Percentiles rank a stretch among this genome's conserved stretches.
Conservation (phyloP, 495 filamentous ascomycete species). For the Hyphodiscus hymeniophilus region DNA sequence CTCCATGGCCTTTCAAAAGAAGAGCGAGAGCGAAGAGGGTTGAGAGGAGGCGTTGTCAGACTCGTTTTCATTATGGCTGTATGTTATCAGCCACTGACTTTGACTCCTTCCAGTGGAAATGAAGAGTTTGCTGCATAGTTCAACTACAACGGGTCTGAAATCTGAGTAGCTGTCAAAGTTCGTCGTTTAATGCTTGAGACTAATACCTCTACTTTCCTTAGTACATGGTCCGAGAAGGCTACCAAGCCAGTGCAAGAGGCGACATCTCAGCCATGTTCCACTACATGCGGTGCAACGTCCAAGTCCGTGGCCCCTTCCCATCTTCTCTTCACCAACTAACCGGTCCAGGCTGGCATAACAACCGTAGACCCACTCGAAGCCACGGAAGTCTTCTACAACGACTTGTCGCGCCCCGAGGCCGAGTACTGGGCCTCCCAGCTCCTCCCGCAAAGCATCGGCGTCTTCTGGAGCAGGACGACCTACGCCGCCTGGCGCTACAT, state of each 20-base stretch:
- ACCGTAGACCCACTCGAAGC: slow-evolving; percentile 19
- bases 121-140: too few relatives aligned
- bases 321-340: not conserved
- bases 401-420: slow-evolving; percentile 21
- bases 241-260: slow-evolving; percentile 22
- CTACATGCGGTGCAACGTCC: slow-evolving; percentile 29
- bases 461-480: slow-evolving; percentile 24
- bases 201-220: too few relatives aligned
- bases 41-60: slow-evolving; percentile 30
- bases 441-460: slow-evolving; percentile 24
- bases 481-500: slow-evolving; percentile 28
- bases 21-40: slow-evolving; percentile 23
- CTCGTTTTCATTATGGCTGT: slow-evolving; percentile 21
- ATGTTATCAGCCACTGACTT: slow-evolving; percentile 4
- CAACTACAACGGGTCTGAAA: too few relatives aligned
- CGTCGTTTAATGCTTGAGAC: too few relatives aligned
- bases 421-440: slow-evolving; percentile 25
- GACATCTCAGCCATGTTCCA: slow-evolving; percentile 27
- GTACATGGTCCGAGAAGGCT: slow-evolving; percentile 22
- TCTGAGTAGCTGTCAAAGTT: too few relatives aligned
- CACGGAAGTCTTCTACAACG: slow-evolving; percentile 22
- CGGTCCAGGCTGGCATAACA: slow-evolving; percentile 18
- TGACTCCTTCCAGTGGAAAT: too few relatives aligned
- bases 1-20: slow-evolving; percentile 30
- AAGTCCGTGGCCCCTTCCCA: slow-evolving; percentile 15